Conservation (phyloP, 768 basidiomycete genomes). For the Candolleomyces efflorescens region DNA sequence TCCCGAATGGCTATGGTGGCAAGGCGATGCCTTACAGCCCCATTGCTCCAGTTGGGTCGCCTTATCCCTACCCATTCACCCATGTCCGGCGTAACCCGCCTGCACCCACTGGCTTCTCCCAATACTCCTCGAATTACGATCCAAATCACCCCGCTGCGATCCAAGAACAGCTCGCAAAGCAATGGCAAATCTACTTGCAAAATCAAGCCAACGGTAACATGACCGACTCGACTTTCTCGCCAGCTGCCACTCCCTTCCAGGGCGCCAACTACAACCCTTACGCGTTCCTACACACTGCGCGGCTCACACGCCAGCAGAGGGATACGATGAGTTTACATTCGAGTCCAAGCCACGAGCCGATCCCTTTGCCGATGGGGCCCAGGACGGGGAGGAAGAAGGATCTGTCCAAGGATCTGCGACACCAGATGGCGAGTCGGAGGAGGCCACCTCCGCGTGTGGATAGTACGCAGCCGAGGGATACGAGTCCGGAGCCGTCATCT, state of each 20-base stretch:
- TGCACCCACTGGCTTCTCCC: constrained; percentile 2
- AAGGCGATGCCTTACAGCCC: constrained; percentile 46
- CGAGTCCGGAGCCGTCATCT: constrained; percentile 71
- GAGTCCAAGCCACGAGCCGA: constrained; percentile 67
- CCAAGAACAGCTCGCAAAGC: constrained; percentile 66
- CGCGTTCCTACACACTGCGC: constrained; percentile 61
- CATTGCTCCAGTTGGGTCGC: constrained; percentile 60
- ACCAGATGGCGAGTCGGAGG: constrained; percentile 26
- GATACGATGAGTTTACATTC: constrained; percentile 62
- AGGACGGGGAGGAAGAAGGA: constrained; percentile 45
- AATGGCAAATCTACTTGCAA: constrained; percentile 77
- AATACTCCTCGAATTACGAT: constrained; percentile 20
- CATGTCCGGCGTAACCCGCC: constrained; percentile 58
- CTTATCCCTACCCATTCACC: constrained; percentile 74
- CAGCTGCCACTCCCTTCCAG: constrained; percentile 71
- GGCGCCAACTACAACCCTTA: constrained; percentile 62
- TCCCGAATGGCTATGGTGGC: constrained; percentile 36
- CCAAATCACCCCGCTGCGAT: constrained; percentile 36
- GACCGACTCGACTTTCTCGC: constrained; percentile 74
- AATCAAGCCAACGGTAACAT: constrained; percentile 53
- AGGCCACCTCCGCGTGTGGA: constrained; percentile 76
- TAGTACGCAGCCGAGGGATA: constrained; percentile 79
- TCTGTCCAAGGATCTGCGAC: constrained; percentile 15
- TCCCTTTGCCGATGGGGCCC: constrained; percentile 48
- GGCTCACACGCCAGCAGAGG: constrained; percentile 40